Evolutionary conservation across 2,329 filamentous ascomycete species (phyloP), one percentile per base, ranked within the genome.

Genomic region (Emmonsia crescens): DNA sequence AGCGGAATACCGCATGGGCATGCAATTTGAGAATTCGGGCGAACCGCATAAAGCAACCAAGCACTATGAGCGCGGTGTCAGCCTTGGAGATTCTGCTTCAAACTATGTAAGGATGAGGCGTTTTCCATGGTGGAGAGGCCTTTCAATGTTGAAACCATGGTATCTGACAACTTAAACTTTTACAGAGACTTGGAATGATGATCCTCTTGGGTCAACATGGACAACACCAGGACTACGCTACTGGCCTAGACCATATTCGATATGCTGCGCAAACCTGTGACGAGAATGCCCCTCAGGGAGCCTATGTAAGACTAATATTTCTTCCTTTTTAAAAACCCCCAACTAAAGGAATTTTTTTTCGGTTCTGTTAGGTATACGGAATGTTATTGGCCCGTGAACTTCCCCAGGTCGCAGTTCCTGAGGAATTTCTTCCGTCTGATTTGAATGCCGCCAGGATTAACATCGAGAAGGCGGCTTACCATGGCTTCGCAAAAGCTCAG

Each of bases 1-100:
- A 68, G 92, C 94, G 24, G 91, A 97, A 74, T 99, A 99, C 75
- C 86, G 94, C 55, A 96, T 99, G 77, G 94, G 94, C 65, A 99
- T 97, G 93, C 88, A 96, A 62, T 97, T 92, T 73, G 94, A 99
- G 76, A 91, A 89, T 73, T 93, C 91, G 4, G 96, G 96, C 71
- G 93, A 99, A 70, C 87, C 91, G 63, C 83, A 87, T 65, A 96
- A 96, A 74, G 94, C 94, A 5, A 86, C 96, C 70, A 86, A 88
- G 70, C 92, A 97, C 74, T 99, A 97, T 75, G 85, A 91, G 66
- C 83, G 84, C 56, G 94, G 94, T 57, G 86, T 94, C 57, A 83
- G 85, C 57, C 79, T 87, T 67, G 86, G 87, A 29, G 94, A 99
- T 76, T 96, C 94, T 19, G 94, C 94, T 3, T 92, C 91, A 5